Percentiles rank a stretch among this genome's conserved stretches.
Evolutionary conservation across 2,329 filamentous ascomycete species (phyloP).

Genomic region (Alternaria gaisen): DNA sequence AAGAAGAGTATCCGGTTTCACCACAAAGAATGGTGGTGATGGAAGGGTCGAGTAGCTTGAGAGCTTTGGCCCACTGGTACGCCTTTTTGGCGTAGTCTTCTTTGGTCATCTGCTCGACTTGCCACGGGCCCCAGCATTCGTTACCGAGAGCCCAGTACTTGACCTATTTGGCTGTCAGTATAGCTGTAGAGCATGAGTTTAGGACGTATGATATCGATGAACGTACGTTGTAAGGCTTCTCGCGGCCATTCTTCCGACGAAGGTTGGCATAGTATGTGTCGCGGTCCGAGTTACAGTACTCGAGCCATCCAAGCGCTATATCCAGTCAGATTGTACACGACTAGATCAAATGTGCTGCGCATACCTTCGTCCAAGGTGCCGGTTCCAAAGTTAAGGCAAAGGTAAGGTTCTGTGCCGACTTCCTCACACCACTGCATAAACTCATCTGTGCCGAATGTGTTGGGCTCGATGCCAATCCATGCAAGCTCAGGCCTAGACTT

Average conservation of each 20-base stretch:
- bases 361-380: conserved; percentile 64
- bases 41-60: conserved; percentile 75
- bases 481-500: conserved; percentile 72
- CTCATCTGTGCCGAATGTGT: conserved; percentile 85
- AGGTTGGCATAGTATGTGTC: conserved; percentile 85
- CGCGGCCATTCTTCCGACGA: conserved; percentile 75
- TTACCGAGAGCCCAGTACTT: conserved; percentile 91
- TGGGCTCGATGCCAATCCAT: conserved; percentile 79
- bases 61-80: conserved; percentile 75
- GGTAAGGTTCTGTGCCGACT: conserved; percentile 78
- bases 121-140: conserved; percentile 55
- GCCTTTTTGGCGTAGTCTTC: conserved; percentile 75
- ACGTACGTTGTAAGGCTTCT: conserved; percentile 75
- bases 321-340: conserved; percentile 19
- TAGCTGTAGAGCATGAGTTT: neutral
- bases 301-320: conserved; percentile 76
- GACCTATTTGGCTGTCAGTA: conserved; percentile 49
- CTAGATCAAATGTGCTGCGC: neutral
- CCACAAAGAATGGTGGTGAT: conserved; percentile 78
- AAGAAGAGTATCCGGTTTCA: conserved; percentile 71
- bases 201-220: too few relatives aligned
- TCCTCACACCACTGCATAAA: conserved; percentile 83
- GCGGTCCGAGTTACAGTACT: conserved; percentile 83
- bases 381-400: conserved; percentile 83
- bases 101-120: conserved; percentile 72